Evolutionary conservation across 768 basidiomycete genomes (phyloP), one percentile per base, ranked within the genome.

Genomic region (Pulveroboletus ravenelii): DNA sequence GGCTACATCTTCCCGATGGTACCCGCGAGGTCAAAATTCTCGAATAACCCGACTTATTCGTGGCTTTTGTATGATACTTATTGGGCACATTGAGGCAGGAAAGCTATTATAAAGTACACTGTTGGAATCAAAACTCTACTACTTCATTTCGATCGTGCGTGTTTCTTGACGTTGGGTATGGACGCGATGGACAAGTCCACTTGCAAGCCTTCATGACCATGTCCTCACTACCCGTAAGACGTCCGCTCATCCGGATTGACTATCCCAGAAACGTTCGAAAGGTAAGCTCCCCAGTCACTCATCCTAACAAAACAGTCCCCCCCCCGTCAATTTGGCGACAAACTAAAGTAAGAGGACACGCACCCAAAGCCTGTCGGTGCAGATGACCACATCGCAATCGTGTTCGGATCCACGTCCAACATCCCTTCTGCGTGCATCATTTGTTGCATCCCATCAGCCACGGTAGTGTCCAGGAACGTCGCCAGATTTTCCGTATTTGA

Each of bases 321-420:
- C 27, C 42, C 14, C 41, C 10, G 37, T 40, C 55, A 51, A 6
- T 39, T 3, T 29, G 9, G 39, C 23, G 34, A 34, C 13, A 7
- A 23, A 31, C 5, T n/a, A 15, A 31, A 23, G n/a, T 5, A 20
- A 37, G 40, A 18, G 39, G n/a, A 40, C 3, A 72, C 81, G 57
- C 58, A 85, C 84, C 81, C 80, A 48, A 82, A 82, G 17, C 76
- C 75, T 12, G 74, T 73, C 13, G 82, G 81, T 20, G 81, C 79
- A 45, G 70, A 73, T 10, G 80, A 79, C 84, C 82, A 86, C 78
- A 84, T 80, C 13, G 73, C 71, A 56, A 83, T 73, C 40, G 76
- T 76, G 48, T 79, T 78, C 48, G 69, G 66, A 55, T 82, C 76
- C 62, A 76, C 66, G 31, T 52, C 51, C 31, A 52, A 37, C 48